These are phyloP conservation scores for Kwoniella newhampshirensis DNA, from an alignment of 768 basidiomycete species.

Conservation along the genomic window DNA sequence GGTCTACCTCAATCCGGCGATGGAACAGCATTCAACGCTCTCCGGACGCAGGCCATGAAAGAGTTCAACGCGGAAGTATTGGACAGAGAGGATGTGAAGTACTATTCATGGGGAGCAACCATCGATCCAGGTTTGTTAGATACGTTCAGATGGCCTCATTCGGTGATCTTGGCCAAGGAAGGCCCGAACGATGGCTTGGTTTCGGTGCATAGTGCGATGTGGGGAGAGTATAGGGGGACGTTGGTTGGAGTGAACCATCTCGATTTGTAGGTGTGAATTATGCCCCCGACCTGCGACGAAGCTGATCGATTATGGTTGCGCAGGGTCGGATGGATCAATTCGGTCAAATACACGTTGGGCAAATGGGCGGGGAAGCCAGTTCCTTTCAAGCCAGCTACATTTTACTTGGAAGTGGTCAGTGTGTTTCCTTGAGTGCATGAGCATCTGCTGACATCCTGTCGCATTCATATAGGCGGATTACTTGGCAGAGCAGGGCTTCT, in stretches of 20 bases:
- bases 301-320: constrained; percentile 5
- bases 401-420: constrained; percentile 72
- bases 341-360: constrained; percentile 82
- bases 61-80: constrained; percentile 84
- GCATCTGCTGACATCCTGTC: not conserved
- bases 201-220: constrained; percentile 78
- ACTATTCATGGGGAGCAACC: constrained; percentile 93
- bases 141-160: constrained; percentile 75
- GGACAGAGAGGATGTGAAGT: constrained; percentile 72
- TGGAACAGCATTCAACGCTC: constrained; percentile 85
- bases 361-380: constrained; percentile 85
- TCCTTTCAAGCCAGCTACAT: constrained; percentile 85
- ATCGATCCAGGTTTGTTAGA: constrained; percentile 88
- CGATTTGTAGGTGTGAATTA: constrained; percentile 45
- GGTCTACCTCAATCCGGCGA: constrained; percentile 92
- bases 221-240: constrained; percentile 96
- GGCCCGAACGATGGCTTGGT: constrained; percentile 95
- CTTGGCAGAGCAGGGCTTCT: constrained; percentile 51
- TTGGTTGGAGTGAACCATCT: constrained; percentile 86
- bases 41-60: constrained; percentile 81
- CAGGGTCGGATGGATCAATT: constrained; percentile 83
- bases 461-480: constrained; percentile 40
- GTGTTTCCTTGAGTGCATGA: not conserved
- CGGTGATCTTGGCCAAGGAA: constrained; percentile 77
- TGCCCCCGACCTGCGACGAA: not conserved